Conservation (phyloP, 2,329 filamentous ascomycete species). For the Alternaria metachromatica region DNA sequence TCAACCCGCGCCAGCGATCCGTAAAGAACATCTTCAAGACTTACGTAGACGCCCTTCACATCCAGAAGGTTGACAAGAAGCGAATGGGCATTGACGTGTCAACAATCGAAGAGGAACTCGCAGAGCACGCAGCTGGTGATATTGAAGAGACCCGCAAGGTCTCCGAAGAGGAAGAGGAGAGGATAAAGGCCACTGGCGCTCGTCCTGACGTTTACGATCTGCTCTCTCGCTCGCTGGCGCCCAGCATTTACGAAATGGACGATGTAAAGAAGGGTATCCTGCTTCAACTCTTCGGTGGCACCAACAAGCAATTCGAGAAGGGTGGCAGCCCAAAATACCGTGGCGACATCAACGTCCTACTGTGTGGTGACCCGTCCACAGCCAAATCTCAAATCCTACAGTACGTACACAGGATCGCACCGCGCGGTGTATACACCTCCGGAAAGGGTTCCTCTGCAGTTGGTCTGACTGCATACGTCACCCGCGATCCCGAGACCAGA, state of each 20-base stretch:
- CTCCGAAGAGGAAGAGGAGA: slow-evolving; percentile 83
- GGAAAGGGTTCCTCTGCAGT: slow-evolving; percentile 79
- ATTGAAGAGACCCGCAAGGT: slow-evolving; percentile 86
- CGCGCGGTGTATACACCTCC: slow-evolving; percentile 80
- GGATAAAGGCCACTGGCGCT: slow-evolving; percentile 80
- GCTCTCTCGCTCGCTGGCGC: slow-evolving; percentile 86
- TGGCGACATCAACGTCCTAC: slow-evolving; percentile 95
- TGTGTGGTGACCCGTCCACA: slow-evolving; percentile 96
- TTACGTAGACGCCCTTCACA: slow-evolving; percentile 92
- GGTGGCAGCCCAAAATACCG: slow-evolving; percentile 94
- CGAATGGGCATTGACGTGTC: slow-evolving; percentile 89
- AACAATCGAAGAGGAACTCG: slow-evolving; percentile 83
- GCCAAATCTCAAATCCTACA: slow-evolving; percentile 93
- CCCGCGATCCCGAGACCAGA: slow-evolving; percentile 74
- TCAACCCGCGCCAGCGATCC: slow-evolving; percentile 90
- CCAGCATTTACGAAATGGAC: slow-evolving; percentile 96
- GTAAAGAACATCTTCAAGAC: slow-evolving; percentile 98
- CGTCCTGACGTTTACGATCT: slow-evolving; percentile 92
- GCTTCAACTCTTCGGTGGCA: slow-evolving; percentile 94
- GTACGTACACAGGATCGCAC: slow-evolving; percentile 97
- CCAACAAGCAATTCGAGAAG: slow-evolving; percentile 97
- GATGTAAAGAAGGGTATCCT: slow-evolving; percentile 99
- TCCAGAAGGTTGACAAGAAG: slow-evolving; percentile 96
- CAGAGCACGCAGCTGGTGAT: slow-evolving; percentile 72
- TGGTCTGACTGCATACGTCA: slow-evolving; percentile 79